Conservation (phyloP, 129 eudicot genomes). For the Flaveria robusta region DNA sequence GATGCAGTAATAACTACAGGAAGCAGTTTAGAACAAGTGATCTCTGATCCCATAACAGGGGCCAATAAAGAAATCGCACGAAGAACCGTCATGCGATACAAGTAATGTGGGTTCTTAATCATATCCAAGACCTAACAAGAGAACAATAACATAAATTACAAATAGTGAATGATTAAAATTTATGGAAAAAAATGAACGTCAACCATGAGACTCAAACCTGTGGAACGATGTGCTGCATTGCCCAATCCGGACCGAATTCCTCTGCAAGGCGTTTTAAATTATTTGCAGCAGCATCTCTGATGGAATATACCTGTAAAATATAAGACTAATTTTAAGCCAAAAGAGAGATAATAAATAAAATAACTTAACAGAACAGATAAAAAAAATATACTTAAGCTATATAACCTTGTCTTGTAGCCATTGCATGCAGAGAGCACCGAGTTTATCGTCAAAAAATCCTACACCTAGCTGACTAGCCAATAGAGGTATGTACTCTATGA, state of each 20-base stretch:
- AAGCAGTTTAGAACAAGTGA: slow-evolving; percentile 87
- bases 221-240: slow-evolving; percentile 98
- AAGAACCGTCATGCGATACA: slow-evolving; percentile 93
- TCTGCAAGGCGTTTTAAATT: slow-evolving; percentile 96
- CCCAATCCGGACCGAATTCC: slow-evolving; percentile 99
- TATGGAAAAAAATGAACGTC: not conserved
- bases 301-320: slow-evolving; percentile 80
- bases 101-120: slow-evolving; percentile 82
- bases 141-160: slow-evolving; percentile 12
- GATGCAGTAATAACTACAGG: slow-evolving; percentile 75
- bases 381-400: not conserved
- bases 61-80: slow-evolving; percentile 88
- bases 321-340: not conserved
- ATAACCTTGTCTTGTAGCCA: slow-evolving; percentile 98
- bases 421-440: slow-evolving; percentile 98
- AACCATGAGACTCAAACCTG: slow-evolving; percentile 56
- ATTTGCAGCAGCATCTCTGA: slow-evolving; percentile 99
- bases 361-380: not conserved
- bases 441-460: slow-evolving; percentile 97
- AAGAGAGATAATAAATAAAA: not conserved
- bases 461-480: slow-evolving; percentile 98
- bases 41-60: slow-evolving; percentile 94
- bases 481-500: slow-evolving; percentile 92
- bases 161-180: not conserved
- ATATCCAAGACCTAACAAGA: slow-evolving; percentile 81